These are phyloP conservation scores for Talaromyces trachyspermus DNA, from an alignment of 495 filamentous ascomycete species.

Conservation along the genomic window DNA sequence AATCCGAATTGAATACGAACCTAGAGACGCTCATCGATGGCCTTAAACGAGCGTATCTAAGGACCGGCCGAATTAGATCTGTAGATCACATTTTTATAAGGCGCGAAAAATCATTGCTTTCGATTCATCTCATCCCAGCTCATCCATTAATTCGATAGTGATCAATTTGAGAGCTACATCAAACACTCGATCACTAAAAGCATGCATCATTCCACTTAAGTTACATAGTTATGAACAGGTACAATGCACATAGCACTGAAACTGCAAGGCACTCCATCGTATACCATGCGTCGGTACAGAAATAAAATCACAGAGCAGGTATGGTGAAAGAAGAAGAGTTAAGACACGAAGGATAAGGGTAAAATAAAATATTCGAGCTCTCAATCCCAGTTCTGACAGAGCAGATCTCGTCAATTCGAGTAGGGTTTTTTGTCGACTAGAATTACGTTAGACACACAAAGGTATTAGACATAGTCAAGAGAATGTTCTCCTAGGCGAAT, in stretches of 20 bases:
- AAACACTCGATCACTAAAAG: constrained; percentile 2
- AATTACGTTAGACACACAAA: too few species aligned
- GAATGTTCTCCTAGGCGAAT: too few species aligned
- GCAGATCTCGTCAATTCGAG: too few species aligned
- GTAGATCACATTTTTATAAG: too few species aligned
- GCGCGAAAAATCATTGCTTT: too few species aligned
- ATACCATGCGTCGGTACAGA: background rate
- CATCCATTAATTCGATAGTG: background rate
- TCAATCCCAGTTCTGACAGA: too few species aligned
- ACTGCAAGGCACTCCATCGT: constrained; percentile 5
- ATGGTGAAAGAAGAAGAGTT: constrained; percentile 5
- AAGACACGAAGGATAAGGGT: constrained; percentile 6
- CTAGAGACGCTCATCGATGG: too few species aligned
- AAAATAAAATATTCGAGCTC: constrained; percentile 9
- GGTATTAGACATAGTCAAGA: too few species aligned
- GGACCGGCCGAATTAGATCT: too few species aligned
- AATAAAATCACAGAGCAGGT: constrained; percentile 5
- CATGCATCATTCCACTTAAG: constrained; percentile 5
- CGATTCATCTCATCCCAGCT: background rate
- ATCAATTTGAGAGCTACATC: background rate
- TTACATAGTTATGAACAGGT: constrained; percentile 8
- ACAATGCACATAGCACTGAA: constrained; percentile 3
- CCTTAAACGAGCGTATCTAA: too few species aligned
- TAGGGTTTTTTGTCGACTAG: too few species aligned
- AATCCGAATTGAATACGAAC: too few species aligned